Percentiles rank a stretch among this genome's conserved stretches.
Conservation (phyloP, 2,329 filamentous ascomycete genomes). For the Dactylellina leptospora region DNA sequence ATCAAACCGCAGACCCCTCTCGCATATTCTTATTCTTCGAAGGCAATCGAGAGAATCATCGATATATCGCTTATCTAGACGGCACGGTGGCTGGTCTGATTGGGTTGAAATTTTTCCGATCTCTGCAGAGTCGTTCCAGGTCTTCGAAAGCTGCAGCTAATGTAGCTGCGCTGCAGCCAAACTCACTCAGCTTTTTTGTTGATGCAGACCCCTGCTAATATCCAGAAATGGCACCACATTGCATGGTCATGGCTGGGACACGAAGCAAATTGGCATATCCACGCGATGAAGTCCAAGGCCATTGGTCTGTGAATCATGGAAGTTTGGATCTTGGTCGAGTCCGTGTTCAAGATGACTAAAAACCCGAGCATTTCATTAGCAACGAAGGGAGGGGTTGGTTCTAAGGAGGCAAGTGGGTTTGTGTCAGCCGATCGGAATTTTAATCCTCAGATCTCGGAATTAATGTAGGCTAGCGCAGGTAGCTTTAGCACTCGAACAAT, state of each 20-base stretch:
- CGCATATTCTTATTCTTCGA: background rate
- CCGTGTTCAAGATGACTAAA: slow-evolving; percentile 4
- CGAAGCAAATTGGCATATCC: background rate
- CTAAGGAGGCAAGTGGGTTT: slow-evolving; percentile 24
- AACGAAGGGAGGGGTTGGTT: background rate
- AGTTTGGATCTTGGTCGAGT: slow-evolving; percentile 1
- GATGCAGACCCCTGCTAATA: slow-evolving; percentile 15
- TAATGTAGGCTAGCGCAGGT: slow-evolving; percentile 1
- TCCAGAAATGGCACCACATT: slow-evolving; percentile 5
- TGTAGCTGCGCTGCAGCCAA: no score
- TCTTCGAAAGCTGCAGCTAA: no score
- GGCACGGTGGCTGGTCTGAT: slow-evolving; percentile 5
- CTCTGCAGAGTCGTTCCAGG: no score
- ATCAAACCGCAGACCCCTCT: no score
- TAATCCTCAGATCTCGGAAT: background rate
- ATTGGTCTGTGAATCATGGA: no score
- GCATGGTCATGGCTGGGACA: background rate
- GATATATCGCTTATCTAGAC: slow-evolving; percentile 36
- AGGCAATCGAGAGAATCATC: slow-evolving; percentile 2
- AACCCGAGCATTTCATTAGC: background rate
- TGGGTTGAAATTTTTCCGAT: slow-evolving; percentile 9
- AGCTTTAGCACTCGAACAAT: background rate
- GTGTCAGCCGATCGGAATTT: slow-evolving; percentile 2
- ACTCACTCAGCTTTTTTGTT: no score
- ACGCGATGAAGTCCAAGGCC: background rate